A percentile compares a stretch with the other conserved stretches of the same genome.
These are phyloP conservation scores for Rhododendron williamsianum DNA, from an alignment of 148 eudicot genomes.

Conservation along the genomic window DNA sequence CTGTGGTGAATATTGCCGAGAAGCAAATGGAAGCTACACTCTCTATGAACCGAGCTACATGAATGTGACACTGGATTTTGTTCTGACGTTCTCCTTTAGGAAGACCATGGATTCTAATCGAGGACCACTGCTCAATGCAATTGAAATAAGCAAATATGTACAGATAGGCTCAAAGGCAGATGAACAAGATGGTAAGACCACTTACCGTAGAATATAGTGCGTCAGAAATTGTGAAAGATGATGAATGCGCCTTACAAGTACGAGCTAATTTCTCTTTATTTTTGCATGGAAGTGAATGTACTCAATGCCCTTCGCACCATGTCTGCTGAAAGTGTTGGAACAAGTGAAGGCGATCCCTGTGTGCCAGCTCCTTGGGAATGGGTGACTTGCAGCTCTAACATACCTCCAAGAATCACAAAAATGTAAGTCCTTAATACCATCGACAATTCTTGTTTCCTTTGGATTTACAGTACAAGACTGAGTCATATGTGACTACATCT, in stretches of 20 bases:
- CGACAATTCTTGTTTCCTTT: not conserved
- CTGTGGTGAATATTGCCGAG: constrained; percentile 91
- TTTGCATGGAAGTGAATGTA: constrained; percentile 47
- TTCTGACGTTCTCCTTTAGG: constrained; percentile 70
- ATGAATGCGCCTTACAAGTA: not conserved
- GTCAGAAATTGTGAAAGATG: not conserved
- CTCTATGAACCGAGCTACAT: constrained; percentile 93
- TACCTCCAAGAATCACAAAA: constrained; percentile 72
- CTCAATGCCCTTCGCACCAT: constrained; percentile 47
- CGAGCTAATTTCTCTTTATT: constrained; percentile 24
- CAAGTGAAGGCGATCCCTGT: constrained; percentile 82
- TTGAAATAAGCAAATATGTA: constrained; percentile 77
- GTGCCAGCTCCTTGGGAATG: constrained; percentile 79
- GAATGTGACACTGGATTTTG: constrained; percentile 78
- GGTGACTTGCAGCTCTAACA: constrained; percentile 67
- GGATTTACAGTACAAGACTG: not conserved
- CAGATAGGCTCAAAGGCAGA: constrained; percentile 59
- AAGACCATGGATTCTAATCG: constrained; percentile 74
- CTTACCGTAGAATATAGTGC: not conserved
- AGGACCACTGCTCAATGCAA: constrained; percentile 83
- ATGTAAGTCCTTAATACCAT: constrained; percentile 48
- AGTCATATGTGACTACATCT: not conserved
- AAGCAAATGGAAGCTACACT: constrained; percentile 93
- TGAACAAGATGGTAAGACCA: constrained; percentile 63
- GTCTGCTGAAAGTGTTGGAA: constrained; percentile 30